Evolutionary conservation across 768 basidiomycete genomes (phyloP).

Genomic region (Chlorophyllum brunneum): DNA sequence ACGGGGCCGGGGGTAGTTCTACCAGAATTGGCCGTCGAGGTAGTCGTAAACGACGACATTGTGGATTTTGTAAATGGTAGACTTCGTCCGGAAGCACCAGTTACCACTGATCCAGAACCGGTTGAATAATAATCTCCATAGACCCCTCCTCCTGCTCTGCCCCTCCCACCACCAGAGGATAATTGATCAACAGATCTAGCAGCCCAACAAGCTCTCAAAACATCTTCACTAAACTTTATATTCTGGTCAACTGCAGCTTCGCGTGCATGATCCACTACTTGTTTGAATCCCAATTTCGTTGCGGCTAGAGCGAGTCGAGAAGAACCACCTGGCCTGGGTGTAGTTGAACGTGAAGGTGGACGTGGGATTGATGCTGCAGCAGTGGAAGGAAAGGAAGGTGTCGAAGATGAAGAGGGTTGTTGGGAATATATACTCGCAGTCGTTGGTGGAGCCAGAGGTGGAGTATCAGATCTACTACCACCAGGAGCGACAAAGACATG

Average conservation of each 20-base stretch:
- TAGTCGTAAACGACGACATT: background rate
- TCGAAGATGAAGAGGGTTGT: background rate
- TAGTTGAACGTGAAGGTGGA: constrained; percentile 25
- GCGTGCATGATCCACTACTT: constrained; percentile 62
- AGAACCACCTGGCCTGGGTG: constrained; percentile 8
- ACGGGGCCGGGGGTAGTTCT: background rate
- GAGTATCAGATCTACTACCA: constrained; percentile 15
- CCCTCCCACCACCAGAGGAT: constrained; percentile 1
- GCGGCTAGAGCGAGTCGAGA: constrained; percentile 11
- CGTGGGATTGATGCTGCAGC: constrained; percentile 14
- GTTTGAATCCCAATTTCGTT: constrained; percentile 49
- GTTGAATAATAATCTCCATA: constrained; percentile 12
- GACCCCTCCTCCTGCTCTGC: constrained; percentile 18
- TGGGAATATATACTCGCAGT: constrained; percentile 16
- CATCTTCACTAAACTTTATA: constrained; percentile 49
- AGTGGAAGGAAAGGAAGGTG: constrained; percentile 27
- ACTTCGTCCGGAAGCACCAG: background rate
- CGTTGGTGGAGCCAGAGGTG: constrained; percentile 8
- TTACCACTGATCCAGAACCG: background rate
- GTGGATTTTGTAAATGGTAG: constrained; percentile 1
- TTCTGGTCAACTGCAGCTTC: constrained; percentile 47
- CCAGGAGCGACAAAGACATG: constrained; percentile 40
- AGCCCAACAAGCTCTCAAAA: constrained; percentile 51
- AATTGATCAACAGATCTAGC: constrained; percentile 42
- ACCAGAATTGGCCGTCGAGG: background rate